phyloP scores from a whole-genome alignment of 352 stramenopile species.

The Phytophthora palmivora region DNA sequence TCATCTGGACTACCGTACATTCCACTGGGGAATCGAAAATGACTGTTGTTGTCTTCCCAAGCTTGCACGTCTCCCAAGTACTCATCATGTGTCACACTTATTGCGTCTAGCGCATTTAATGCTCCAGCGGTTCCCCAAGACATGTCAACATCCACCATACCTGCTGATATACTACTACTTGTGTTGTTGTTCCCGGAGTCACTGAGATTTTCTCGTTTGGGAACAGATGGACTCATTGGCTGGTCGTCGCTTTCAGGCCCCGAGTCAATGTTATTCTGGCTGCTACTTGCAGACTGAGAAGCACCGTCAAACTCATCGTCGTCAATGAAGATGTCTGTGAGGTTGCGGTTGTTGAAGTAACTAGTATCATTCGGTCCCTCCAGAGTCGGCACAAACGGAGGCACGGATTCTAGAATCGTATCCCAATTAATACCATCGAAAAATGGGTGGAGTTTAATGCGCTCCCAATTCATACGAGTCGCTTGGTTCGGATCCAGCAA shows the following conservation, averaged over 20 bases:
- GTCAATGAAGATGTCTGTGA: constrained; percentile 88
- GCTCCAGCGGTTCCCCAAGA: constrained; percentile 28
- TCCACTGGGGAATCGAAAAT: constrained; percentile 65
- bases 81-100: constrained; percentile 5
- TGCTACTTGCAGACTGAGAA: constrained; percentile 46
- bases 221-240: constrained; percentile 9
- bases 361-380: constrained; percentile 89
- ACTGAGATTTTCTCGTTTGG: constrained; percentile 20
- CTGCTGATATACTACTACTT: constrained; percentile 11
- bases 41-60: constrained; percentile 46
- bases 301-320: constrained; percentile 77
- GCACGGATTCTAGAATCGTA: constrained; percentile 76
- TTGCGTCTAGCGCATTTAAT: constrained; percentile 6
- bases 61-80: constrained; percentile 10
- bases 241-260: constrained; percentile 38
- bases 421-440: constrained; percentile 86
- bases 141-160: constrained; percentile 27
- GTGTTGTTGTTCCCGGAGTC: constrained; percentile 18
- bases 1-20: constrained; percentile 66
- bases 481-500: constrained; percentile 75
- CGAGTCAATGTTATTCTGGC: constrained; percentile 33
- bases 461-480: constrained; percentile 75
- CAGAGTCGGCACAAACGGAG: constrained; percentile 88
- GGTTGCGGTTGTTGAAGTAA: constrained; percentile 92
- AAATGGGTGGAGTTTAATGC: constrained; percentile 70